These are phyloP conservation scores for Fraxinus anomala DNA, from an alignment of 257 asterid species.

Conservation along the genomic window DNA sequence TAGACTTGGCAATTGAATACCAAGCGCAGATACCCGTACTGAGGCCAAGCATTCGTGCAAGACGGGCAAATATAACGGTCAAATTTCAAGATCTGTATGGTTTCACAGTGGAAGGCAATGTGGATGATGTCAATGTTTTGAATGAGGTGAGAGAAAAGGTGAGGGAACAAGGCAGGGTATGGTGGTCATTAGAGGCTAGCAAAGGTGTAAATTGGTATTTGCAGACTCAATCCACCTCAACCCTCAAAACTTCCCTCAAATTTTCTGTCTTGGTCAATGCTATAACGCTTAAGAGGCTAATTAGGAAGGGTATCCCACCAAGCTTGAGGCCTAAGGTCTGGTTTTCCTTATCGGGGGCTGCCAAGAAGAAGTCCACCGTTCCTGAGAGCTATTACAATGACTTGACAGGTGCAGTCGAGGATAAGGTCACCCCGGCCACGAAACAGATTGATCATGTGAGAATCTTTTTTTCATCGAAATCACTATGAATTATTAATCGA, in stretches of 20 bases:
- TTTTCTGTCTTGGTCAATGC: conserved; percentile 80
- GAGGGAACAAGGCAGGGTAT: conserved; percentile 84
- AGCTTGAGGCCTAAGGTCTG: conserved; percentile 89
- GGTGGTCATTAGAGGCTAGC: conserved; percentile 94
- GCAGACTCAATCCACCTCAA: conserved; percentile 55
- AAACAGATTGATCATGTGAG: conserved; percentile 98
- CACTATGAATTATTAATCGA: not conserved
- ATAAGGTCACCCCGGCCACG: conserved; percentile 88
- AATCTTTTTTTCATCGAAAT: not conserved
- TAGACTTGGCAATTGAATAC: conserved; percentile 68
- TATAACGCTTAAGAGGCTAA: conserved; percentile 82
- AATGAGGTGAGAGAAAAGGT: conserved; percentile 97
- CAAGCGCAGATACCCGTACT: conserved; percentile 62
- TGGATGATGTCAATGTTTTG: conserved; percentile 95
- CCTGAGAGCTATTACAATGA: conserved; percentile 92
- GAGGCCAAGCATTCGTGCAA: conserved; percentile 90
- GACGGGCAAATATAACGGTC: conserved; percentile 90
- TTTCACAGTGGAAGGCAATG: conserved; percentile 93
- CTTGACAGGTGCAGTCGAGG: conserved; percentile 68
- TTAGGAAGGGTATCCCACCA: conserved; percentile 94
- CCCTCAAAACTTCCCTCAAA: conserved; percentile 71
- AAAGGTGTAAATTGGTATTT: conserved; percentile 92
- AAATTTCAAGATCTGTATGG: conserved; percentile 96
- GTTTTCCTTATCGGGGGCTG: conserved; percentile 93
- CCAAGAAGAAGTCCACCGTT: conserved; percentile 93